Evolutionary conservation across 495 filamentous ascomycete genomes (phyloP), one percentile per base, ranked within the genome.

Genomic region (Daldinia caldariorum): DNA sequence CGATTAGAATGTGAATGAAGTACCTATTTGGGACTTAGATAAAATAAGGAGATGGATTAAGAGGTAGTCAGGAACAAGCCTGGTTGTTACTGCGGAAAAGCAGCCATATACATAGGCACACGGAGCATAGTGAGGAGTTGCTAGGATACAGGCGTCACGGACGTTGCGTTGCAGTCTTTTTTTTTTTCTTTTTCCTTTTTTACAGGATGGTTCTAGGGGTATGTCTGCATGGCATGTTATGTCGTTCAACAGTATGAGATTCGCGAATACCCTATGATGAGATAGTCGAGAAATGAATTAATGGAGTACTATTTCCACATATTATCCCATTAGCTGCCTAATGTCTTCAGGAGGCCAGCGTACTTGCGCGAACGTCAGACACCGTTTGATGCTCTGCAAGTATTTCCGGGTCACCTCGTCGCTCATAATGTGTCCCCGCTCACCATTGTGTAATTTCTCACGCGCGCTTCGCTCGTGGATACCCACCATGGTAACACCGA

Each of bases 401-500:
- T 93, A 97, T 83, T 98, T 98, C 66, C 95, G 84, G 54, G 95
- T 99, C 32, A 89, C 87, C 82, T 99, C 95, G 77, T 98, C 94
- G 66, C 93, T 94, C 88, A 99, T 92, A 74, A 99, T 97, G 79
- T 99, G 96, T 6, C 94, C 95, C 67, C 93, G 87, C 75, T 94
- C 90, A 70, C 92, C 94, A 78, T 94, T 87, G 76, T 98, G 94
- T 51, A 99, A 83, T 81, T 98, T 98, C 80, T 99, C 95, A 39
- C 95, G 87, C 6, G 95, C 94, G 50, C 89, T 93, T 67, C 95
- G 89, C 82, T 98, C 95, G 87, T 99, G 95, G 75, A 99, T 99
- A 84, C 95, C 95, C 69, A 99, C 95, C 95, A 98, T 97, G 73
- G 95, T 99, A 32, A 99, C 95, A 80, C 95, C 95, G 77, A 99